Evolutionary conservation across 2,329 filamentous ascomycete genomes (phyloP), one percentile per base, ranked within the genome.

Genomic region (Colletotrichum sp.): DNA sequence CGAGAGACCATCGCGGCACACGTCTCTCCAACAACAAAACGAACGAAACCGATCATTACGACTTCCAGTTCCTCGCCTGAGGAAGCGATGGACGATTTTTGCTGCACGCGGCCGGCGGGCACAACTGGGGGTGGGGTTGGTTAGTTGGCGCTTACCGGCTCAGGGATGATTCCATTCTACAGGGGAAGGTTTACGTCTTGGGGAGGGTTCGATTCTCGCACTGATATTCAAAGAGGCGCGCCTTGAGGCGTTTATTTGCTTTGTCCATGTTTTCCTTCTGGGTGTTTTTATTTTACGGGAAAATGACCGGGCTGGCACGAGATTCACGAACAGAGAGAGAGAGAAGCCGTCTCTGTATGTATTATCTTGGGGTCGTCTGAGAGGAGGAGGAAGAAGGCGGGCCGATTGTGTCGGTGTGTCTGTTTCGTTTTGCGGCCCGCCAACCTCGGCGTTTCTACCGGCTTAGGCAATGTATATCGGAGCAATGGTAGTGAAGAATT

Each of bases 201-300:
- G 24, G 26, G 34, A 30, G 43, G 69, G 34, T 63, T 74, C 48
- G 34, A 73, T 75, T 75, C 70, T 65, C 48, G 57, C 73, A 65
- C 59, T 59, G 64, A 21, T 30, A 28, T 34, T 30, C 36, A 48
- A 65, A 68, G 64, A 73, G 26, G 65, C 59, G 73, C 64, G 57
- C 70, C 63, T 73, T 18, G 64, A 32, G 73, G 73, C 70, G 73
- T 75, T 75, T 65, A 68, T 65, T 73, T 75, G 70, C 43, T 75
- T 73, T 73, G 72, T 75, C 24, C 55, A 61, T 24, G 48, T 73
- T 57, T 73, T 65, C 36, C 39, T 75, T 63, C 61, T 59, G 52
- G 67, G 67, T 69, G 61, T 64, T 32, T 52, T n/a, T 28, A 13
- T 59, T 36, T 64, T 65, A 68, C 32, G 73, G 73, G 73, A 68